Conservation (phyloP, 371 early-diverging fungal genomes). For the Apophysomyces ossiformis region DNA sequence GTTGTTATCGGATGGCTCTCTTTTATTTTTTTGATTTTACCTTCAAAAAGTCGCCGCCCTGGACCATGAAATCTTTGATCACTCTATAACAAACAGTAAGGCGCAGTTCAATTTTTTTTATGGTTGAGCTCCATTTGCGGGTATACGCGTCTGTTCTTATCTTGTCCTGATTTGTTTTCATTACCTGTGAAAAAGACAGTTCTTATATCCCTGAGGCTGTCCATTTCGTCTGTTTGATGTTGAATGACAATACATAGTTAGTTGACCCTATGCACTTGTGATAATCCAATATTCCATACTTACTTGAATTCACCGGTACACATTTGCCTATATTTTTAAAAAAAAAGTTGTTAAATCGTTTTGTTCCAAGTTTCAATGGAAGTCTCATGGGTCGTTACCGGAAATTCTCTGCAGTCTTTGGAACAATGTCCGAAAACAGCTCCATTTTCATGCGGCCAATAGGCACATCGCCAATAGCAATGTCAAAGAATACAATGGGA, state of each 20-base stretch:
- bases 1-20: constrained; percentile 3
- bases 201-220: constrained; percentile 88
- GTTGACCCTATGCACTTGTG: neutral
- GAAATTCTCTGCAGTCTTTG: constrained; percentile 99
- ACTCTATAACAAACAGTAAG: constrained; percentile 52
- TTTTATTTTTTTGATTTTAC: constrained; percentile 34
- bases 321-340: constrained; percentile 67
- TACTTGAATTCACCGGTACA: constrained; percentile 93
- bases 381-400: constrained; percentile 42
- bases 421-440: constrained; percentile 91
- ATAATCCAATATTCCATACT: constrained; percentile 1
- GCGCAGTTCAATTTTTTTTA: too few species aligned
- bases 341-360: too few species aligned
- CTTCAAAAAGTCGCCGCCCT: constrained; percentile 98
- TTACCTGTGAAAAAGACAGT: constrained; percentile 89
- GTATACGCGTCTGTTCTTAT: too few species aligned
- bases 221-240: constrained; percentile 66
- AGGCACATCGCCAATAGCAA: constrained; percentile 75
- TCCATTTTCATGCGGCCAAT: constrained; percentile 97
- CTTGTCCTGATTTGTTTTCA: too few species aligned
- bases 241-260: constrained; percentile 8
- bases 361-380: neutral
- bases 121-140: too few species aligned
- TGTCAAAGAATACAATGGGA: constrained; percentile 77
- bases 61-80: constrained; percentile 98